Percentiles rank a stretch among this genome's conserved stretches.
Evolutionary conservation across 2,329 filamentous ascomycete genomes (phyloP).

Genomic region (Cladobotryum protrusum): DNA sequence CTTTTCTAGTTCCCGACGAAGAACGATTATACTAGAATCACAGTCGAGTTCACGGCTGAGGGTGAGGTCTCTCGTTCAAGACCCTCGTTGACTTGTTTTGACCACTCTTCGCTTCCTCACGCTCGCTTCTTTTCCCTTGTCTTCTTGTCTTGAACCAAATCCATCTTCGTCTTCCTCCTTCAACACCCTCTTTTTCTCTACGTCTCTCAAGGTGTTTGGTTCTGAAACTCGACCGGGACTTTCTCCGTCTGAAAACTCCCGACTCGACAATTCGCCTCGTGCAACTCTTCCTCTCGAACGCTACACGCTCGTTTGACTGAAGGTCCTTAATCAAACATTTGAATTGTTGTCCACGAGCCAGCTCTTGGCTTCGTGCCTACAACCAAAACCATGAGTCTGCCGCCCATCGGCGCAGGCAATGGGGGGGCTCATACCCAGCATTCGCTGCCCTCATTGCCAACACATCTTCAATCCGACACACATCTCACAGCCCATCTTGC

Average conservation of each 20-base stretch:
- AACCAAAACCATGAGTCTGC: conserved; percentile 55
- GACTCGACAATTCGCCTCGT: neutral
- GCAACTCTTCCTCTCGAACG: neutral
- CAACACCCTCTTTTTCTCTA: neutral
- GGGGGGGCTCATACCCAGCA: conserved; percentile 70
- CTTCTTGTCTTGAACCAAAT: neutral
- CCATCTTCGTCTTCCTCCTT: neutral
- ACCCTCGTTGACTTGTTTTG: neutral
- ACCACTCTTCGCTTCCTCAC: neutral
- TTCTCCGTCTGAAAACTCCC: neutral
- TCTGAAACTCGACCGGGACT: neutral
- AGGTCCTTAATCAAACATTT: neutral
- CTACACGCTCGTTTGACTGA: neutral
- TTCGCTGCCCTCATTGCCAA: conserved; percentile 80
- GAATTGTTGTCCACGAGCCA: conserved; percentile 17
- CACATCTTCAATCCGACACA: conserved; percentile 72
- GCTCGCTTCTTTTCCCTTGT: neutral
- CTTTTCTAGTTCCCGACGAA: conserved; percentile 1
- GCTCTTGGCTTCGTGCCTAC: conserved; percentile 30
- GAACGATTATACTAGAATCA: conserved; percentile 2
- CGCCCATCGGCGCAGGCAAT: conserved; percentile 40
- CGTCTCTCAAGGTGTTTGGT: neutral
- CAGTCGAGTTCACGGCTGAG: conserved; percentile 3
- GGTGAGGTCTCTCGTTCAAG: neutral
- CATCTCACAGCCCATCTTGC: conserved; percentile 77